Conservation (phyloP, 2,329 filamentous ascomycete genomes). For the Pestalotiopsis sp. region DNA sequence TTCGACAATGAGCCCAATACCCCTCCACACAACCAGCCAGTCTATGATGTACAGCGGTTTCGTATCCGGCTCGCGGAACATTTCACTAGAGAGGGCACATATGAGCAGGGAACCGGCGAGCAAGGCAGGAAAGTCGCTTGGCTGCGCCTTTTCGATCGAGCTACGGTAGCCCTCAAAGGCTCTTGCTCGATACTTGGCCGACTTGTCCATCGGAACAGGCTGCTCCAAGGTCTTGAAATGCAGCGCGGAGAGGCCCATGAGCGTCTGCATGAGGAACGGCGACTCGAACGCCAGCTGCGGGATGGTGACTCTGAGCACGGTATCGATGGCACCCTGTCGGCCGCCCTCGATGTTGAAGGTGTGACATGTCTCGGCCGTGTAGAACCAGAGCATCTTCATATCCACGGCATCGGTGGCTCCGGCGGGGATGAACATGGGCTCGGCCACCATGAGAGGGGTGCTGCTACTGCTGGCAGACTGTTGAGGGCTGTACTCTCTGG, state of each 20-base stretch:
- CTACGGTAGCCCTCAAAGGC: constrained; percentile 52
- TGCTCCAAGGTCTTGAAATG: constrained; percentile 45
- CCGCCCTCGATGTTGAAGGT: constrained; percentile 45
- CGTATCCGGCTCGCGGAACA: constrained; percentile 47
- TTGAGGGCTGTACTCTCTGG: constrained; percentile 1
- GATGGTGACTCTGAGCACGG: constrained; percentile 46
- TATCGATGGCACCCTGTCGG: constrained; percentile 34
- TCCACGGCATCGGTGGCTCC: constrained; percentile 38
- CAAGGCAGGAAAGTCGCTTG: constrained; percentile 48
- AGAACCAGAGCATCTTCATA: constrained; percentile 58
- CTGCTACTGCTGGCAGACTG: not conserved
- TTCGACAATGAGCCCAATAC: constrained; percentile 50
- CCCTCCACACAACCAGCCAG: constrained; percentile 58
- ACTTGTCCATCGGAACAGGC: constrained; percentile 37
- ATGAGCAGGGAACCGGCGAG: constrained; percentile 52
- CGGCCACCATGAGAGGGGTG: constrained; percentile 23
- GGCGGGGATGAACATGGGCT: constrained; percentile 36
- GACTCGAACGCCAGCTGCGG: constrained; percentile 50
- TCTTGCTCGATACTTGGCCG: constrained; percentile 45
- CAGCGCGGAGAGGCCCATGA: constrained; percentile 52
- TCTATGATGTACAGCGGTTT: constrained; percentile 51
- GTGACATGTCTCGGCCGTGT: constrained; percentile 44
- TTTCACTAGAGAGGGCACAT: constrained; percentile 49
- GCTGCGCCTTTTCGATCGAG: constrained; percentile 48
- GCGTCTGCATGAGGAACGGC: constrained; percentile 55